These are phyloP conservation scores for Tetrapisispora phaffii DNA, from an alignment of 805 yeast species.

Conservation along the genomic window DNA sequence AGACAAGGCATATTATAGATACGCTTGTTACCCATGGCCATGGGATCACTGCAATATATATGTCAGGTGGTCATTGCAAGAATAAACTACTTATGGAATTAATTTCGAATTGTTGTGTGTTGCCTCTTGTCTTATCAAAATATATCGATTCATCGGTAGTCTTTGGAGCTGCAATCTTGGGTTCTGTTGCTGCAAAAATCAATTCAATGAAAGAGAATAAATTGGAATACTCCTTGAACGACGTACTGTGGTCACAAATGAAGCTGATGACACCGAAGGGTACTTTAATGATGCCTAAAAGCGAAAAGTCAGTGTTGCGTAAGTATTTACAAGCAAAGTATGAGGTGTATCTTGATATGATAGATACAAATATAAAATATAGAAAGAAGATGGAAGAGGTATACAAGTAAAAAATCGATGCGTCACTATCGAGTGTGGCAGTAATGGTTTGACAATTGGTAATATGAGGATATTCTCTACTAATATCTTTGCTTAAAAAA, in stretches of 20 bases:
- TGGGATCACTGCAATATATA: conserved; percentile 59
- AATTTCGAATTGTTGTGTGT: conserved; percentile 85
- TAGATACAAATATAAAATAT: conserved; percentile 68
- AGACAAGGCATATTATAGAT: conserved; percentile 89
- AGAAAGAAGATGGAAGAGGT: conserved; percentile 55
- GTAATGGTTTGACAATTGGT: no score
- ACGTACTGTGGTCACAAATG: conserved; percentile 79
- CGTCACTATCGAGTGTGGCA: no score
- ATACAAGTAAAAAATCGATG: conserved; percentile 10
- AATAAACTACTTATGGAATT: conserved; percentile 82
- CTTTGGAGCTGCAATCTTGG: conserved; percentile 88
- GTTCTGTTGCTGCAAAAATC: conserved; percentile 75
- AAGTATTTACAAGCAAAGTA: conserved; percentile 68
- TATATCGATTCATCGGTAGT: conserved; percentile 97
- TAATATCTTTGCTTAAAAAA: no score
- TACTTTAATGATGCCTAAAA: conserved; percentile 60
- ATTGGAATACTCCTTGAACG: not conserved
- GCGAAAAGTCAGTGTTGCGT: conserved; percentile 51
- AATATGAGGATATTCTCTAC: no score
- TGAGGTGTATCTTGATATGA: conserved; percentile 79
- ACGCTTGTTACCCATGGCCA: conserved; percentile 79
- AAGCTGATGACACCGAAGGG: conserved; percentile 75
- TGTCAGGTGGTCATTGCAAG: conserved; percentile 96
- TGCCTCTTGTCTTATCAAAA: conserved; percentile 85
- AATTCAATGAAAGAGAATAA: not conserved